Conservation (phyloP, 2,329 filamentous ascomycete genomes). For the Cladosporium cucumerinum region DNA sequence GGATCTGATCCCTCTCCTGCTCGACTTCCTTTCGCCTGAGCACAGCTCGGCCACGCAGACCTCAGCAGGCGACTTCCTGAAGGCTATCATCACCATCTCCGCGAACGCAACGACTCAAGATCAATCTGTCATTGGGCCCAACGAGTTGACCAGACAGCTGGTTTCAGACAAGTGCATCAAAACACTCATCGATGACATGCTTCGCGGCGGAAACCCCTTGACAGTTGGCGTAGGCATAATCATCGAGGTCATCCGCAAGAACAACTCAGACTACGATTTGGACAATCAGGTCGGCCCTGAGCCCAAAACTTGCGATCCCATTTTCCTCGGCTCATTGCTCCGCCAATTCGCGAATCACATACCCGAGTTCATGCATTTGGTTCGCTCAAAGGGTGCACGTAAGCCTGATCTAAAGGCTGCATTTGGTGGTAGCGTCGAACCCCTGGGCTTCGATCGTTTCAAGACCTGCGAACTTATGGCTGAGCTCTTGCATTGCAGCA, state of each 20-base stretch:
- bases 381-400: constrained; percentile 72
- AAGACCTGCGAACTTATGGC: constrained; percentile 99
- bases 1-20: constrained; percentile 78
- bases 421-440: constrained; percentile 87
- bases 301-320: constrained; percentile 83
- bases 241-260: constrained; percentile 98
- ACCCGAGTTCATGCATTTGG: constrained; percentile 87
- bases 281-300: constrained; percentile 81
- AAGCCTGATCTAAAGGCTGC: constrained; percentile 77
- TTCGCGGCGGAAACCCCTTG: constrained; percentile 85
- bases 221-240: constrained; percentile 96
- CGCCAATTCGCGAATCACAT: constrained; percentile 87
- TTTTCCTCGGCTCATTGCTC: constrained; percentile 88
- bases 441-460: constrained; percentile 93
- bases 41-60: constrained; percentile 90
- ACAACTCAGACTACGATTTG: constrained; percentile 97
- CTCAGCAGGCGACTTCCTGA: constrained; percentile 93
- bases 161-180: constrained; percentile 83
- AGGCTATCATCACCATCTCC: constrained; percentile 98
- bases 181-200: constrained; percentile 85
- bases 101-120: constrained; percentile 98
- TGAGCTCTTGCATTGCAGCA: constrained; percentile 93
- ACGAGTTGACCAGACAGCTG: constrained; percentile 90
- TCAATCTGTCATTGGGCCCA: constrained; percentile 97
- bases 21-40: constrained; percentile 81